Evolutionary conservation across 2,329 filamentous ascomycete species (phyloP), one percentile per base, ranked within the genome.

Genomic region (Claviceps lovelessii): DNA sequence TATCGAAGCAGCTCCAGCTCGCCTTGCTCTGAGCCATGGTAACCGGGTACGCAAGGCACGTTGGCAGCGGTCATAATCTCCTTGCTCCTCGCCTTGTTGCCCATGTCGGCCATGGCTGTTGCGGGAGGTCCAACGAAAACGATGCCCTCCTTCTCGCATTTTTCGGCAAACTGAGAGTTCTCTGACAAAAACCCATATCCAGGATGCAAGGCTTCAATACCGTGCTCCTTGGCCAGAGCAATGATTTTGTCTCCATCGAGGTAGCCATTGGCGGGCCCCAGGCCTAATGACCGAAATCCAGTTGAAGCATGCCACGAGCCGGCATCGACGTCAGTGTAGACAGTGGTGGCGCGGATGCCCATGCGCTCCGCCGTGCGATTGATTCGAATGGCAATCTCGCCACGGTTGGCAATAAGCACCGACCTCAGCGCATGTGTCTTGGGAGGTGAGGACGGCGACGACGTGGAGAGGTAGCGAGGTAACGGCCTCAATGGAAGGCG

Each of bases 141-240:
- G 59, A 98, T 79, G 11, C 93, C 93, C 48, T 90, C 90, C 62
- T 93, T 84, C 62, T 87, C 85, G 68, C 91, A 97, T 67, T 88
- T 84, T 63, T 83, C 82, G 3, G 93, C 93, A 67, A 98, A 98
- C 6, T 77, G 81, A 8, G 91, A 84, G 70, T 98, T 98, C 73
- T 98, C 93, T 58, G 88, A 94, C 60, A 97, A 73, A 65, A 95
- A 98, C 47, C 93, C 93, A 73, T 98, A 98, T 29, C 93, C 93
- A 0, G 93, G 93, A 69, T 98, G 93, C 61, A 98, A 85, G 5
- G 89, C 91, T 67, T 91, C 82, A 64, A 94, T 96, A 47, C 86
- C 86, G 64, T 91, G 81, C 63, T 86, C 77, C 72, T 90, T 90
- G 15, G 91, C 93, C 56, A 95, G 82, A 33, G 82, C 78, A 59